Percentiles rank a stretch among this genome's conserved stretches.
phyloP scores from a whole-genome alignment of 108 stramenopile genomes.

The Licmophora abbreviata region DNA sequence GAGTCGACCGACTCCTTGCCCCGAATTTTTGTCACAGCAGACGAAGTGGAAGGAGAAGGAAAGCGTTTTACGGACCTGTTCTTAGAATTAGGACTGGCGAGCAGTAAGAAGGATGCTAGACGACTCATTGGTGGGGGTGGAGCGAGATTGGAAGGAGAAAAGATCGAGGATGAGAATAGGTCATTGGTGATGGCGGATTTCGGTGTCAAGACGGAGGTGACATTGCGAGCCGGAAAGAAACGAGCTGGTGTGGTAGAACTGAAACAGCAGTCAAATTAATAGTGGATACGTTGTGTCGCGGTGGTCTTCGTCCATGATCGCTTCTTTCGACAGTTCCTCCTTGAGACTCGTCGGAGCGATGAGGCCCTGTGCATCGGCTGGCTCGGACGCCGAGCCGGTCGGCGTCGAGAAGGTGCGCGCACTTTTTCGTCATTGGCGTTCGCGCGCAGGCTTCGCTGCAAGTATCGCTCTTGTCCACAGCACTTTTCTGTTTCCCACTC shows the following conservation, averaged over 20 bases:
- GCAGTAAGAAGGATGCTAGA: constrained; percentile 89
- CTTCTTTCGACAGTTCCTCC: no score
- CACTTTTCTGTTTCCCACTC: no score
- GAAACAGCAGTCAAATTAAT: constrained; percentile 18
- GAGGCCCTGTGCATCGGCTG: no score
- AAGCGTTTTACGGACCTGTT: constrained; percentile 79
- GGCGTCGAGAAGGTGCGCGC: no score
- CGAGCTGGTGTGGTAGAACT: constrained; percentile 84
- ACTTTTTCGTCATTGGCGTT: no score
- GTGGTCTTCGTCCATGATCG: no score
- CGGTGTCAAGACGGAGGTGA: constrained; percentile 52
- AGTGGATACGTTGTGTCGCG: not conserved
- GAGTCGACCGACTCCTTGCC: constrained; percentile 54
- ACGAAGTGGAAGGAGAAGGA: constrained; percentile 28
- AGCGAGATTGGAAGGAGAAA: constrained; percentile 53
- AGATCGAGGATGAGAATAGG: constrained; percentile 57
- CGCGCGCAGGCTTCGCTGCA: no score
- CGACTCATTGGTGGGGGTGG: constrained; percentile 92
- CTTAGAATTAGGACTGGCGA: constrained; percentile 64
- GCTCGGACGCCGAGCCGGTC: no score
- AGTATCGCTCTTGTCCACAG: no score
- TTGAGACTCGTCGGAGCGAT: no score
- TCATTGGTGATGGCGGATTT: constrained; percentile 46
- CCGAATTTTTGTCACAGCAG: constrained; percentile 44
- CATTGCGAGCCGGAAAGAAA: constrained; percentile 81